phyloP scores from a whole-genome alignment of 1,284 basidiomycete genomes.

The Austroboletus novae-zelandiae region DNA sequence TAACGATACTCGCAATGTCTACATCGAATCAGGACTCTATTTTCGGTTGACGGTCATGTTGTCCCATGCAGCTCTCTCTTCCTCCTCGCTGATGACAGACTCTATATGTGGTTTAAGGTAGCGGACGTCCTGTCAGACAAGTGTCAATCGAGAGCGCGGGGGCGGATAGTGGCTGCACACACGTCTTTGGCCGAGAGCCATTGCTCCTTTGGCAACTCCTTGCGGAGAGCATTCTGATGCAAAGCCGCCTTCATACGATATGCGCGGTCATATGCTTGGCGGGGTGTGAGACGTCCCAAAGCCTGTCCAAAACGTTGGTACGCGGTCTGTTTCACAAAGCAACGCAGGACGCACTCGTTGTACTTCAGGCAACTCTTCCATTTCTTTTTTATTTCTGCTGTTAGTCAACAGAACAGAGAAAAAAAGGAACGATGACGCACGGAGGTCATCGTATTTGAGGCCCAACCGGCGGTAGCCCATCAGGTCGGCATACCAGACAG shows the following conservation, averaged over 20 bases:
- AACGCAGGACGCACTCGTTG: conserved; percentile 65
- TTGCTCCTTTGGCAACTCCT: conserved; percentile 80
- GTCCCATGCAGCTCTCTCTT: conserved; percentile 87
- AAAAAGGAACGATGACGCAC: conserved; percentile 45
- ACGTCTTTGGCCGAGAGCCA: conserved; percentile 85
- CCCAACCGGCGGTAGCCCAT: conserved; percentile 89
- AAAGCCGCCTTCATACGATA: conserved; percentile 85
- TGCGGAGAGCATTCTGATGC: conserved; percentile 77
- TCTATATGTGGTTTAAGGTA: conserved; percentile 86
- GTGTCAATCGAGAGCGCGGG: not conserved
- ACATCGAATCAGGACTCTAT: conserved; percentile 39
- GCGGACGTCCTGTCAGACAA: conserved; percentile 71
- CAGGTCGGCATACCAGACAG: conserved; percentile 80
- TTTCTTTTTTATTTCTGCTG: conserved; percentile 46
- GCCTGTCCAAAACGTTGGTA: conserved; percentile 51
- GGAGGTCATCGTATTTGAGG: conserved; percentile 93
- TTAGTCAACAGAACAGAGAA: not conserved
- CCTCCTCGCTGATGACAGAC: conserved; percentile 74
- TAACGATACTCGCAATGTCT: conserved; percentile 23
- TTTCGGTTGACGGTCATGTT: conserved; percentile 63
- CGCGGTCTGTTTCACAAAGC: not conserved
- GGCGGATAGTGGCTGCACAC: conserved; percentile 1
- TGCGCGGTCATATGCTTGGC: conserved; percentile 87
- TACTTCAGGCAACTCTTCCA: conserved; percentile 84
- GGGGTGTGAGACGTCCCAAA: conserved; percentile 74